phyloP scores from a whole-genome alignment of 2,329 filamentous ascomycete species.

The Aspergillus texensis region DNA sequence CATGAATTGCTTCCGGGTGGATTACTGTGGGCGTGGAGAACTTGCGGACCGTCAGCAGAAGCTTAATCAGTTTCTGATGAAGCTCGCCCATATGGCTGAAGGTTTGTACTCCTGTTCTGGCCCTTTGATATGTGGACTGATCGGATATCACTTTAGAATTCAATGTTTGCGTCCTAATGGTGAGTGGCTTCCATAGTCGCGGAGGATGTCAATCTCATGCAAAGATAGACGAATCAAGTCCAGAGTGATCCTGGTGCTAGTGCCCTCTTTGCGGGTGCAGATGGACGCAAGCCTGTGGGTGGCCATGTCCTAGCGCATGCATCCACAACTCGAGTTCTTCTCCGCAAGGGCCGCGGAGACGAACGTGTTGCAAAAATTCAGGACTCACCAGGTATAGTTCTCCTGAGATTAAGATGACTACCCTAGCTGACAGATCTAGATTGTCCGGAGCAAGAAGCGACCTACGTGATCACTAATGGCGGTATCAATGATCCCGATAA shows the following conservation, averaged over 20 bases:
- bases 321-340: conserved; percentile 66
- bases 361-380: conserved; percentile 71
- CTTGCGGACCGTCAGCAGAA: conserved; percentile 70
- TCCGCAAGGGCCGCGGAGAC: conserved; percentile 69
- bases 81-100: conserved; percentile 66
- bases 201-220: background rate
- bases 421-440: conserved; percentile 46
- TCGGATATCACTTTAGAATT: conserved; percentile 53
- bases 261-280: conserved; percentile 67
- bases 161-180: conserved; percentile 67
- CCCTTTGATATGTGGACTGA: conserved; percentile 10
- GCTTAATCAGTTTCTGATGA: conserved; percentile 66
- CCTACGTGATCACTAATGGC: conserved; percentile 70
- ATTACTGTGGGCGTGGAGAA: conserved; percentile 68
- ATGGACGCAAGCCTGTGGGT: conserved; percentile 68
- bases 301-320: conserved; percentile 71
- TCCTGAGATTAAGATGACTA: background rate
- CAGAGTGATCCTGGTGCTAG: conserved; percentile 71
- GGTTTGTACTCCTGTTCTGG: conserved; percentile 37
- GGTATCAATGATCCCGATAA: conserved; percentile 71
- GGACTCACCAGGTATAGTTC: conserved; percentile 62
- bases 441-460: conserved; percentile 69
- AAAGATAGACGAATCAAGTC: conserved; percentile 66
- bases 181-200: conserved; percentile 27
- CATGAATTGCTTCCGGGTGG: conserved; percentile 69